phyloP scores from a whole-genome alignment of 2,329 filamentous ascomycete species.

The Calonectria honghensis region DNA sequence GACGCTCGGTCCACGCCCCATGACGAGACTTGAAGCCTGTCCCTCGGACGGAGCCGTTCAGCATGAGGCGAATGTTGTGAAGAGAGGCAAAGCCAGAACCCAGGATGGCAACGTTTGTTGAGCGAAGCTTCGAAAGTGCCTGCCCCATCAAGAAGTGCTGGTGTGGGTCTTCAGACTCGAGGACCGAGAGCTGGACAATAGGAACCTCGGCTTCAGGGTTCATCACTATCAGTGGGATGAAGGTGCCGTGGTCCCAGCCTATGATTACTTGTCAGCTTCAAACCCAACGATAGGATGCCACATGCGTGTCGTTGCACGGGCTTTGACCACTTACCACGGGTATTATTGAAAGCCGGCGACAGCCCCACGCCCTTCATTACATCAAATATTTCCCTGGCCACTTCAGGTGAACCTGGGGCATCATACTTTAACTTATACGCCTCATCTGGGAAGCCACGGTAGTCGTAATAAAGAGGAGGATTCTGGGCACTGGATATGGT shows the following conservation, averaged over 20 bases:
- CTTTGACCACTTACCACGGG: neutral
- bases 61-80: neutral
- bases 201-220: constrained; percentile 12
- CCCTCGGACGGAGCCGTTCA: neutral
- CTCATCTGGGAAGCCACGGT: constrained; percentile 15
- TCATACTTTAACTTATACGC: constrained; percentile 2
- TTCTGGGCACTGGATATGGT: constrained; percentile 1
- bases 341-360: neutral
- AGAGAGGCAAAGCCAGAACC: constrained; percentile 6
- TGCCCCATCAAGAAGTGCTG: constrained; percentile 17
- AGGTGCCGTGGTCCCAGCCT: constrained; percentile 13
- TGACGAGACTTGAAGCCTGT: neutral
- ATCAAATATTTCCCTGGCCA: neutral
- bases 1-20: neutral
- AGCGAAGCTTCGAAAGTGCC: neutral
- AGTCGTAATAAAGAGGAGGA: constrained; percentile 13
- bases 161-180: constrained; percentile 6
- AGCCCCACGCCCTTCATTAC: neutral
- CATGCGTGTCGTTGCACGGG: neutral
- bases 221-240: neutral
- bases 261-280: neutral
- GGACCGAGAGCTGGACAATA: constrained; percentile 7
- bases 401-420: constrained; percentile 1
- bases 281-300: neutral
- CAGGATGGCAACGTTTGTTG: neutral